Evolutionary conservation across 441 rosid genomes (phyloP), one percentile per base, ranked within the genome.

Genomic region (Pelargonium citronellum): DNA sequence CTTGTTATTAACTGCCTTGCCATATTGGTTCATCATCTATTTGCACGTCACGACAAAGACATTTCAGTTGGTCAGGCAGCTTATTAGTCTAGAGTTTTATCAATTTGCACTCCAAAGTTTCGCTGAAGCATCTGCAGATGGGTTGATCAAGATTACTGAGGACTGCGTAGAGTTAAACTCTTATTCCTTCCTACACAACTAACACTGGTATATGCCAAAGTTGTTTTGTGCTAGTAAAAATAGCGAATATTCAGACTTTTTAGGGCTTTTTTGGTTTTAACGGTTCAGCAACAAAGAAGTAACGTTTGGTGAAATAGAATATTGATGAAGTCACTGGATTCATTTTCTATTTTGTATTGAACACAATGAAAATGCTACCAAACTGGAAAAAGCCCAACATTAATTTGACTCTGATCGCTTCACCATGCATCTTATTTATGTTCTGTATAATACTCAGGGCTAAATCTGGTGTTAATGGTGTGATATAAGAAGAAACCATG

Each of bases 361-460:
- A 68, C 80, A 79, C 74, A 67, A 70, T 84, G 77, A 84, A 85
- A 78, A 87, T 89, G 91, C 85, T 85, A 76, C 80, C 76, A 64
- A 85, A 85, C 79, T 88, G 93, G 96, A 91, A 87, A 84, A 91
- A 83, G 69, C 88, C 88, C 61, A 86, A 53, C 79, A 77, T 83
- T 76, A 64, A 70, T 67, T 75, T 79, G 80, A 77, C 67, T 20
- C 57, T 73, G 65, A 65, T 71, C 73, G 78, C 68, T 68, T 75
- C 70, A 19, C 22, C 70, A 73, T 80, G 61, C 76, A 58, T 72
- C 70, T 77, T 74, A 66, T 82, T 74, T 71, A 75, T 69, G 67
- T 74, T 78, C 67, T 11, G 57, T 60, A 77, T 71, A 71, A 71
- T 80, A 71, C 80, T 80, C 71, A 68, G 72, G 74, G 71, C 72